Conservation (phyloP, 352 stramenopile species). For the Phytophthora megakarya region DNA sequence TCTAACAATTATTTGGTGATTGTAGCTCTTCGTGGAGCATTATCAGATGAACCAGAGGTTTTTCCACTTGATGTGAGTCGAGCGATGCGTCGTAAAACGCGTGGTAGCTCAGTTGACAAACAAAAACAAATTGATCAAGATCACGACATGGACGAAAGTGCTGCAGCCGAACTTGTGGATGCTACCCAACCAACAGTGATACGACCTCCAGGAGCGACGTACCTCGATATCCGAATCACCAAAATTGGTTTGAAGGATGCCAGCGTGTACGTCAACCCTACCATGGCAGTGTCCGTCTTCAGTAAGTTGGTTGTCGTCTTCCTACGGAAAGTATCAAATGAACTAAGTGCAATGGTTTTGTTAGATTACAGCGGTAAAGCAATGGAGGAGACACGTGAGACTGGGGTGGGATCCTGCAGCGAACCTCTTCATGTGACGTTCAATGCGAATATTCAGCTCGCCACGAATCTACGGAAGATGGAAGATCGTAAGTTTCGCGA, state of each 20-base stretch:
- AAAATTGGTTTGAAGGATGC: slow-evolving; percentile 75
- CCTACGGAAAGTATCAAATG: neutral
- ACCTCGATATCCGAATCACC: slow-evolving; percentile 56
- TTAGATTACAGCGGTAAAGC: slow-evolving; percentile 51
- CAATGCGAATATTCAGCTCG: slow-evolving; percentile 46
- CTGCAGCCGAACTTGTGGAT: slow-evolving; percentile 22
- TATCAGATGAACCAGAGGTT: slow-evolving; percentile 47
- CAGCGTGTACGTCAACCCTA: slow-evolving; percentile 64
- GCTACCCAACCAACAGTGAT: slow-evolving; percentile 21
- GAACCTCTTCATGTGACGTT: slow-evolving; percentile 62
- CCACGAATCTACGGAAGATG: slow-evolving; percentile 55
- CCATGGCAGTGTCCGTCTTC: slow-evolving; percentile 65
- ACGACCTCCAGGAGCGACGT: slow-evolving; percentile 40
- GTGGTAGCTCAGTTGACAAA: slow-evolving; percentile 33
- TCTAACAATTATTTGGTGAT: neutral
- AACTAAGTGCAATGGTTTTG: neutral
- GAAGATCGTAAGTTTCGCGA: slow-evolving; percentile 45
- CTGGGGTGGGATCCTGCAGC: slow-evolving; percentile 37
- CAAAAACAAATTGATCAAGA: slow-evolving; percentile 37
- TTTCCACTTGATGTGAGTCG: slow-evolving; percentile 40
- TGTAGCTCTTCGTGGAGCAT: slow-evolving; percentile 42
- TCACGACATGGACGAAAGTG: slow-evolving; percentile 25
- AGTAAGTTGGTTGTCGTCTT: slow-evolving; percentile 26
- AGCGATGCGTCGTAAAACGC: slow-evolving; percentile 27
- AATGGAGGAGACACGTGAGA: slow-evolving; percentile 66